Conservation (phyloP, 306 rosid species). For the Quillaja saponaria region DNA sequence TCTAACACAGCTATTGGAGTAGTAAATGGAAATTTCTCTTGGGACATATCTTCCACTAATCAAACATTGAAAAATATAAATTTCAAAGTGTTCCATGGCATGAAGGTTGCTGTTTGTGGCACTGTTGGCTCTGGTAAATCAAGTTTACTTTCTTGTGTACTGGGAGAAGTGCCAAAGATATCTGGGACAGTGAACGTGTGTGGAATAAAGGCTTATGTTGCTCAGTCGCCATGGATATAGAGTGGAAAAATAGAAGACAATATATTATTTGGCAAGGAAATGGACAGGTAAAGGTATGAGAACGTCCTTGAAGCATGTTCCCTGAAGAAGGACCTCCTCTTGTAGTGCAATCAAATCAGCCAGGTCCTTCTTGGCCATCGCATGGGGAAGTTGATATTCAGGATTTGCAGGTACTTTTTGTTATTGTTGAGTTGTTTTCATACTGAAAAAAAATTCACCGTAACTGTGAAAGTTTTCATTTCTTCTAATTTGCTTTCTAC, state of each 20-base stretch:
- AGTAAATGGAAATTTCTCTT: slow-evolving; percentile 48
- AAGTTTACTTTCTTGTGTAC: slow-evolving; percentile 71
- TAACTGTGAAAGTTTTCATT: too few species aligned
- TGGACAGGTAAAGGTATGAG: slow-evolving; percentile 75
- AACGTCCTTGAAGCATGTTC: slow-evolving; percentile 83
- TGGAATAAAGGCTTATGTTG: slow-evolving; percentile 81
- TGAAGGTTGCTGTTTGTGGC: slow-evolving; percentile 57
- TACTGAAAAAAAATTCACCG: too few species aligned
- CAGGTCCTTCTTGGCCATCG: slow-evolving; percentile 67
- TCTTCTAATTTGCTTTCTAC: too few species aligned
- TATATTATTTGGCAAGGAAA: slow-evolving; percentile 67
- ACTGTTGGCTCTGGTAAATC: slow-evolving; percentile 77
- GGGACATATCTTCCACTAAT: slow-evolving; percentile 44
- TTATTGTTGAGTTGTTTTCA: neutral
- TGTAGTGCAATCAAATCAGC: slow-evolving; percentile 54
- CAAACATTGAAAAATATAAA: slow-evolving; percentile 38
- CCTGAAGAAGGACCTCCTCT: slow-evolving; percentile 76
- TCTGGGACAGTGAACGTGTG: slow-evolving; percentile 68
- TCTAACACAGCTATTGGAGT: slow-evolving; percentile 41
- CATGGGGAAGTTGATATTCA: slow-evolving; percentile 64
- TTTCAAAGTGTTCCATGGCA: slow-evolving; percentile 34
- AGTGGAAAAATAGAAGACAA: slow-evolving; percentile 86
- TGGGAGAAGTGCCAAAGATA: slow-evolving; percentile 85
- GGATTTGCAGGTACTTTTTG: slow-evolving; percentile 60
- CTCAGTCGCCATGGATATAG: slow-evolving; percentile 95